Evolutionary conservation across 164 flowering plant genomes (phyloP).

Genomic region (Stephania yunnanensis): DNA sequence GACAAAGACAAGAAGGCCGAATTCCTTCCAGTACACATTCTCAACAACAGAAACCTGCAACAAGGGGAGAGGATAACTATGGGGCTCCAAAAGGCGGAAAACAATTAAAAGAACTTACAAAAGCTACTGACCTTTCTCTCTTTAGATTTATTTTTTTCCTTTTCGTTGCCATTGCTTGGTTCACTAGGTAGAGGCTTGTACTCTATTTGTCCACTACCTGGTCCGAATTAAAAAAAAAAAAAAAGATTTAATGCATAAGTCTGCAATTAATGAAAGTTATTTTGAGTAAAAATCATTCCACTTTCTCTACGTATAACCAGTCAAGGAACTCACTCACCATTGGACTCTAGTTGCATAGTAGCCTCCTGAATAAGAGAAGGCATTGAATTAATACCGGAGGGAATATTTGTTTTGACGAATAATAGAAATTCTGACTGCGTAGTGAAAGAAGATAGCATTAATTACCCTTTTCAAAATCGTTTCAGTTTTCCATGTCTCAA

Average conservation of each 20-base stretch:
- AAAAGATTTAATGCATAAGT: background rate
- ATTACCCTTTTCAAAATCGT: slow-evolving; percentile 69
- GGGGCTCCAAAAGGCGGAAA: background rate
- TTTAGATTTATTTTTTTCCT: slow-evolving; percentile 18
- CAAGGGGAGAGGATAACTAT: slow-evolving; percentile 13
- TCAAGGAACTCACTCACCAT: slow-evolving; percentile 37
- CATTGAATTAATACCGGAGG: background rate
- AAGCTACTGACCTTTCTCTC: slow-evolving; percentile 41
- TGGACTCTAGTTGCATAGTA: slow-evolving; percentile 43
- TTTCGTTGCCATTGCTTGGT: slow-evolving; percentile 33
- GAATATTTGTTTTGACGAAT: background rate
- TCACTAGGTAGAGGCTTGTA: slow-evolving; percentile 77
- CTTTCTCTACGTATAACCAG: background rate
- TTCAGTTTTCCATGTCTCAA: slow-evolving; percentile 93
- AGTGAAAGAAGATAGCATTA: background rate
- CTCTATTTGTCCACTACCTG: slow-evolving; percentile 44
- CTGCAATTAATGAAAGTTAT: background rate
- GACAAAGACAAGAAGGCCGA: slow-evolving; percentile 78
- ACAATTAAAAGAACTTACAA: background rate
- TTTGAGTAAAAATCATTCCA: too few species aligned
- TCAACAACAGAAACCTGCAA: slow-evolving; percentile 59
- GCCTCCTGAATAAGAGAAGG: slow-evolving; percentile 55
- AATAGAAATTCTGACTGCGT: background rate
- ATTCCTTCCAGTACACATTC: slow-evolving; percentile 89
- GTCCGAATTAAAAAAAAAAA: slow-evolving; percentile 17